Evolutionary conservation across 2,329 filamentous ascomycete species (phyloP), one percentile per base, ranked within the genome.

Genomic region (Curvularia sp.): DNA sequence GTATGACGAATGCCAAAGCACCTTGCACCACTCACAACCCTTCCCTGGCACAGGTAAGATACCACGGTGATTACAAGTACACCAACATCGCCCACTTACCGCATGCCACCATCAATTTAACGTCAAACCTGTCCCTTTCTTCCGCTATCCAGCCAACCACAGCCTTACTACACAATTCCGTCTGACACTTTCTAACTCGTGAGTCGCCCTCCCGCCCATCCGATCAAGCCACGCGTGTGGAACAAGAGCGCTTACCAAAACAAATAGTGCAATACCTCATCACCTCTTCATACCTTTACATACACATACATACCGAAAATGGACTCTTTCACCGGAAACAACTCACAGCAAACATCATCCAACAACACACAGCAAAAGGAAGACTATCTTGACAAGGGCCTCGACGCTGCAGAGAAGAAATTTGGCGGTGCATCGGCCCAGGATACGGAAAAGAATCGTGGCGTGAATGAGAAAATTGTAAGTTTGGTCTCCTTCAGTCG

Each of bases 321-420:
- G 61, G 53, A 52, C 43, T 54, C 49, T 9, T 43, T 43, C 23
- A 43, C 12, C 41, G 21, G 21, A 23, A 43, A n/a, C 6, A 25
- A 13, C 39, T 23, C 39, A 2, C 21, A 43, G 6, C 41, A 43
- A 43, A n/a, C 21, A 36, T 48, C 28, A 9, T 51, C 42, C 55
- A 54, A 56, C 30, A 21, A 48, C 28, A 32, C 43, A 52, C 55
- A 46, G n/a, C 49, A 51, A 25, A 42, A 53, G 18, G 54, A 64
- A 47, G 62, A 64, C 48, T 62, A 62, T 42, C 47, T 60, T 27
- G 60, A 64, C 62, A 64, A 64, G 49, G 62, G 59, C 23, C 60
- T 64, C 27, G 62, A 63, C 28, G 42, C 56, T 46, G 62, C 52
- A 27, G 71, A 55, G 79, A 80, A 80, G 73, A 84, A 82, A 72